These are phyloP conservation scores for Colletotrichum somersetense DNA, from an alignment of 2,329 filamentous ascomycete species.

Conservation along the genomic window DNA sequence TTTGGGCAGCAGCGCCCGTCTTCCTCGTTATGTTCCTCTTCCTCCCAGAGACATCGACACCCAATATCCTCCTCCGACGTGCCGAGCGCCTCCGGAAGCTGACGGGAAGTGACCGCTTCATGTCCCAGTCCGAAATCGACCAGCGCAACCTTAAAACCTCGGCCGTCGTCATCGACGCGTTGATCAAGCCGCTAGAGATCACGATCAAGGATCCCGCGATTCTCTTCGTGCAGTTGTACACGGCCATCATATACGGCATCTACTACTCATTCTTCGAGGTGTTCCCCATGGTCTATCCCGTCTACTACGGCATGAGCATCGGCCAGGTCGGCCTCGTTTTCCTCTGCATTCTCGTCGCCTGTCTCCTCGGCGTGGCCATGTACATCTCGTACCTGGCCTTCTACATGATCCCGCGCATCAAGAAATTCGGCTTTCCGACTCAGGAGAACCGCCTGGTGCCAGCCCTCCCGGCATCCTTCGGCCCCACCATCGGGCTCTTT, in stretches of 20 bases:
- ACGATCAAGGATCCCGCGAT: conserved; percentile 72
- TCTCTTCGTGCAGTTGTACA: conserved; percentile 72
- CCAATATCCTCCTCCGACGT: conserved; percentile 72
- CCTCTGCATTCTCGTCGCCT: conserved; percentile 70
- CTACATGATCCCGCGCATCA: conserved; percentile 64
- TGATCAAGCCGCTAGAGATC: conserved; percentile 73
- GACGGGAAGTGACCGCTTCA: conserved; percentile 68
- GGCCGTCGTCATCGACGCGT: conserved; percentile 64
- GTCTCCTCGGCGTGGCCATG: conserved; percentile 61
- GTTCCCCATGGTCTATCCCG: conserved; percentile 74
- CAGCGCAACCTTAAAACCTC: conserved; percentile 64
- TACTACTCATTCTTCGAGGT: conserved; percentile 75
- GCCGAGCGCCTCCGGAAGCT: conserved; percentile 71
- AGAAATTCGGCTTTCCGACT: conserved; percentile 60
- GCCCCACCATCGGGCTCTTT: conserved; percentile 71
- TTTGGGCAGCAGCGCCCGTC: conserved; percentile 71
- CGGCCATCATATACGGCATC: conserved; percentile 71
- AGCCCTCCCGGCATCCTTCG: conserved; percentile 65
- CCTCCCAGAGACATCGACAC: conserved; percentile 72
- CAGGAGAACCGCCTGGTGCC: conserved; percentile 69
- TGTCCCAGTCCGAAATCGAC: conserved; percentile 74
- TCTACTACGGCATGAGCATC: conserved; percentile 69
- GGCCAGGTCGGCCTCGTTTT: conserved; percentile 72
- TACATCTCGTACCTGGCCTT: conserved; percentile 67
- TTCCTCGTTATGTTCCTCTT: conserved; percentile 72